A percentile compares a stretch with the other conserved stretches of the same genome.
Evolutionary conservation across 345 rosid genomes (phyloP).

Genomic region (Aquilaria sinensis): DNA sequence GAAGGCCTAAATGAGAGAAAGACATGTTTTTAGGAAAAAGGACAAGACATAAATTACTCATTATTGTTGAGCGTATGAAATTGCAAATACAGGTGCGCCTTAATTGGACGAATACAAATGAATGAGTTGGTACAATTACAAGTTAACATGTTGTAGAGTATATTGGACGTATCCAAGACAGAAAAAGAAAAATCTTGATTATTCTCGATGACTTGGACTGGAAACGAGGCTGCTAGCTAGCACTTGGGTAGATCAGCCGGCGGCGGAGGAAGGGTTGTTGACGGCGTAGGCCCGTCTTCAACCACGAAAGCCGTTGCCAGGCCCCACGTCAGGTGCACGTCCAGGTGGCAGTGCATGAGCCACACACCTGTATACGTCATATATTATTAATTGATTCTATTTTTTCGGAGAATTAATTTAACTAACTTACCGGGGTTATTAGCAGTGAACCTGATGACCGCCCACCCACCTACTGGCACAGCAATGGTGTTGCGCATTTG

Average conservation of each 20-base stretch:
- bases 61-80: too few relatives aligned
- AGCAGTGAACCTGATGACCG: conserved; percentile 70
- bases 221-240: conserved; percentile 13
- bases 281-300: conserved; percentile 54
- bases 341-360: conserved; percentile 70
- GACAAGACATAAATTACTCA: too few relatives aligned
- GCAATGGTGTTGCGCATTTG: conserved; percentile 65
- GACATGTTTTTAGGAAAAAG: too few relatives aligned
- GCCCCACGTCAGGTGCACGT: conserved; percentile 56
- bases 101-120: background rate
- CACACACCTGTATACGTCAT: conserved; percentile 40
- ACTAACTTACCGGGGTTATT: conserved; percentile 64
- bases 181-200: too few relatives aligned
- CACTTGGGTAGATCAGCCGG: conserved; percentile 64
- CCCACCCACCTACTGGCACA: conserved; percentile 89
- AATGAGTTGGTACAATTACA: background rate
- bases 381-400: background rate
- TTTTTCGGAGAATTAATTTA: background rate
- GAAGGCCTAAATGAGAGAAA: too few relatives aligned
- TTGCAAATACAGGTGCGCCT: too few relatives aligned
- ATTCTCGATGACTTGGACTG: too few relatives aligned
- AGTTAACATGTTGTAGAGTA: too few relatives aligned
- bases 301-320: conserved; percentile 50
- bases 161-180: too few relatives aligned
- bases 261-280: conserved; percentile 53